phyloP scores from a whole-genome alignment of 768 basidiomycete genomes.

The Suillus plorans region DNA sequence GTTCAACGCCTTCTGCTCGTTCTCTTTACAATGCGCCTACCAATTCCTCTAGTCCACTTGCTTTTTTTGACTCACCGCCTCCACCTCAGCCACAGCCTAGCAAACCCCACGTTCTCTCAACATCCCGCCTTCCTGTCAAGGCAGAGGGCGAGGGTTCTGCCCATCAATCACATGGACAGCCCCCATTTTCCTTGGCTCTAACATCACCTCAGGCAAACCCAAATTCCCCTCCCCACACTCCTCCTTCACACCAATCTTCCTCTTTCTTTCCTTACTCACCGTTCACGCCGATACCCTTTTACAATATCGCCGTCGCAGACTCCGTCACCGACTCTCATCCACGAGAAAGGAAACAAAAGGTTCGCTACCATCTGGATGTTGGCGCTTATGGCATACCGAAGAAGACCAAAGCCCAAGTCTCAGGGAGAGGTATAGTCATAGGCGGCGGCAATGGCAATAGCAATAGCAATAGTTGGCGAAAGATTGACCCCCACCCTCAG shows the following conservation, averaged over 20 bases:
- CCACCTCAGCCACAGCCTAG: slow-evolving; percentile 37
- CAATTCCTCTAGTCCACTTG: slow-evolving; percentile 29
- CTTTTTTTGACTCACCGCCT: slow-evolving; percentile 42
- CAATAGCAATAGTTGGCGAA: slow-evolving; percentile 25
- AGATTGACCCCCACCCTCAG: slow-evolving; percentile 25
- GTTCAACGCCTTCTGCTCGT: slow-evolving; percentile 39
- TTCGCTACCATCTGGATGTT: slow-evolving; percentile 59
- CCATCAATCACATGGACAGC: slow-evolving; percentile 32
- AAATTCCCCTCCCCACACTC: slow-evolving; percentile 26
- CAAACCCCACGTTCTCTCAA: slow-evolving; percentile 38
- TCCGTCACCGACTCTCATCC: slow-evolving; percentile 26
- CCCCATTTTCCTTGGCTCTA: slow-evolving; percentile 44
- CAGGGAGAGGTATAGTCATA: slow-evolving; percentile 24
- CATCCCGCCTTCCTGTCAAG: slow-evolving; percentile 46
- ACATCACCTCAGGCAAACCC: slow-evolving; percentile 40
- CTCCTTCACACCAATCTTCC: slow-evolving; percentile 31
- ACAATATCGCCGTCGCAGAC: slow-evolving; percentile 25
- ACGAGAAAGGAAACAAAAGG: slow-evolving; percentile 30
- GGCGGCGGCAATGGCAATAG: slow-evolving; percentile 5
- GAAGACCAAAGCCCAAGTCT: slow-evolving; percentile 23
- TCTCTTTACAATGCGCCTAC: slow-evolving; percentile 40
- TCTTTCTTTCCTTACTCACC: slow-evolving; percentile 36
- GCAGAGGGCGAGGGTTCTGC: slow-evolving; percentile 45
- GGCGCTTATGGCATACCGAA: slow-evolving; percentile 90
- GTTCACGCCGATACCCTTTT: slow-evolving; percentile 31